Evolutionary conservation across 2,329 filamentous ascomycete genomes (phyloP), one percentile per base, ranked within the genome.

Genomic region (Periconia macrospinosa): DNA sequence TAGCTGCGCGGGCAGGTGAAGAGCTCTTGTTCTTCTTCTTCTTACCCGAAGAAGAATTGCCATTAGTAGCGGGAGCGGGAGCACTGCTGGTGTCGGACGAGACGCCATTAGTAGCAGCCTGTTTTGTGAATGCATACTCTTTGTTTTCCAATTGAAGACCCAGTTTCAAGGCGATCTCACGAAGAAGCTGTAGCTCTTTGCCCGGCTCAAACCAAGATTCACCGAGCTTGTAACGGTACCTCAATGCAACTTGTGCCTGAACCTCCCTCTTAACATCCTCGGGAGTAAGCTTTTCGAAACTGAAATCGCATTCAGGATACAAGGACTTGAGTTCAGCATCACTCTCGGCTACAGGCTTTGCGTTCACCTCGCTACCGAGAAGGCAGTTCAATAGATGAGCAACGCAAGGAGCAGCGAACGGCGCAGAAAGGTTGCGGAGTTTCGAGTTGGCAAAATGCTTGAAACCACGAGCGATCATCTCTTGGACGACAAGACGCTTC

Each of bases 381-480:
- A 99, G 81, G 75, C 94, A 99, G 80, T 99, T 99, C 62, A 99
- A 82, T 47, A 99, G 81, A 71, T 99, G 94, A 7, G 92, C 82
- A 56, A 93, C 78, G 71, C 90, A 93, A 55, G 90, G 81, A 46
- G 90, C 83, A n/a, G 88, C 86, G 58, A 97, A 87, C 14, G 90
- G 86, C 58, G 89, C 82, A 19, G 94, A 91, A 18, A 97, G 77
- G 58, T 89, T 85, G 59, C 89, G 87, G 57, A 99, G 81, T 72
- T 95, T 90, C 63, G 83, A 83, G 72, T 91, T 87, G 53, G 89
- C 84, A 58, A 94, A 81, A 75, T 99, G 93, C 83, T 99, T 99
- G 83, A 97, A 97, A 6, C 90, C 87, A 78, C 94, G 87, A n/a
- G 90, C 84, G 60, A 97, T 84, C 89, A 97, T 97, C 75, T 99